Conservation (phyloP, 2,329 filamentous ascomycete species). For the Arthroderma uncinatum region DNA sequence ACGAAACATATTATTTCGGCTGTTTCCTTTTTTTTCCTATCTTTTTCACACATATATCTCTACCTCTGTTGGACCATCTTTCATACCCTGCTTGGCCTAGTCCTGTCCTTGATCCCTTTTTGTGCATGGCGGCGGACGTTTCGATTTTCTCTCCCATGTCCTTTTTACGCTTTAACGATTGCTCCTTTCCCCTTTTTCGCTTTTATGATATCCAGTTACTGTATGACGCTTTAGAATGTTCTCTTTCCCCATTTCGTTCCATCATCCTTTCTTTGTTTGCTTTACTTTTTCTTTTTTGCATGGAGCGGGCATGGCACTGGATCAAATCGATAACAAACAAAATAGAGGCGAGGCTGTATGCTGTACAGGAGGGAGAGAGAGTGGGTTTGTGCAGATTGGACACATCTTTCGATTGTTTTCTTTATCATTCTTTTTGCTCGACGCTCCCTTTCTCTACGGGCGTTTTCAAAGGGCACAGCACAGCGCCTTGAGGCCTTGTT, state of each 20-base stretch:
- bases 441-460: neutral
- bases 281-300: neutral
- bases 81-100: neutral
- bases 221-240: neutral
- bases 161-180: neutral
- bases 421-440: neutral
- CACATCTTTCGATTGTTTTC: neutral
- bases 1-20: neutral
- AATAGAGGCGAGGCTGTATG: neutral
- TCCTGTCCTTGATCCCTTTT: neutral
- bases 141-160: neutral
- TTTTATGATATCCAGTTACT: conserved; percentile 1
- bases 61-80: neutral
- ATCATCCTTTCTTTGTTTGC: neutral
- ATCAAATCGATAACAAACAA: conserved; percentile 2
- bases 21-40: neutral
- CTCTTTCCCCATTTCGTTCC: neutral
- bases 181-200: neutral
- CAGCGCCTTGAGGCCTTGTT: neutral
- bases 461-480: neutral
- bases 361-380: neutral
- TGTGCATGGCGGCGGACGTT: conserved; percentile 1
- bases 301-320: conserved; percentile 3
- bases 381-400: conserved; percentile 2
- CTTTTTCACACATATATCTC: neutral